Percentiles rank a stretch among this genome's conserved stretches.
phyloP scores from a whole-genome alignment of 2,329 filamentous ascomycete genomes.

The Fusarium transvaalense region DNA sequence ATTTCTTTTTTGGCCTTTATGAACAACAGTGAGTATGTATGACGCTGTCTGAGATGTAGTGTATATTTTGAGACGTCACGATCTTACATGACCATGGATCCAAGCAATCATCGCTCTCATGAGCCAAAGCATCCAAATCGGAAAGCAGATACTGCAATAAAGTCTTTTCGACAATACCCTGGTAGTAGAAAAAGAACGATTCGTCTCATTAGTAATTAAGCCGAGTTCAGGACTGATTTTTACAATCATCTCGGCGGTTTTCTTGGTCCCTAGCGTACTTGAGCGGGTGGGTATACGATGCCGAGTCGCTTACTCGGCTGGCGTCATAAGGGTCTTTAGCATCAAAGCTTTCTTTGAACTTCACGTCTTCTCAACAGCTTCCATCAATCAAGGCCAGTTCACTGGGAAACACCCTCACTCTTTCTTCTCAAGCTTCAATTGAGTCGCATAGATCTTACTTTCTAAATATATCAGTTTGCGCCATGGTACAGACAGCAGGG shows the following conservation, averaged over 20 bases:
- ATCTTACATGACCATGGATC: not conserved
- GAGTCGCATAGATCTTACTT: fast-evolving
- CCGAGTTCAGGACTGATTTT: not conserved
- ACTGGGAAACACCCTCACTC: not conserved
- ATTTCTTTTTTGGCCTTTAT: not conserved
- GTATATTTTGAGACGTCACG: not conserved
- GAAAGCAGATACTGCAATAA: not conserved
- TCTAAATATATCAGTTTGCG: not conserved
- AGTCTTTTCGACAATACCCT: not conserved
- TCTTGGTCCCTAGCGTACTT: constrained; percentile 2
- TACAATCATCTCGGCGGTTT: constrained; percentile 24
- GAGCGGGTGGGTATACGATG: constrained; percentile 27
- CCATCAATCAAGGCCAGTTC: not conserved
- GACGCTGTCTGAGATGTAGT: not conserved
- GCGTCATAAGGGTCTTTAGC: constrained; percentile 34
- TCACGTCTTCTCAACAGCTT: not conserved
- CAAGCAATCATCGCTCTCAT: not conserved
- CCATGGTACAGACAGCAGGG: constrained; percentile 17
- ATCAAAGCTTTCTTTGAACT: constrained; percentile 34
- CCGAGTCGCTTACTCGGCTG: constrained; percentile 18
- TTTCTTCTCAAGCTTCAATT: not conserved
- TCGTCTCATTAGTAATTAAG: not conserved
- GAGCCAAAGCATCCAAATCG: not conserved
- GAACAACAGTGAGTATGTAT: not conserved
- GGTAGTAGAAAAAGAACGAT: not conserved